Evolutionary conservation across 495 filamentous ascomycete species (phyloP).

Genomic region (Aspergillus cristatus): DNA sequence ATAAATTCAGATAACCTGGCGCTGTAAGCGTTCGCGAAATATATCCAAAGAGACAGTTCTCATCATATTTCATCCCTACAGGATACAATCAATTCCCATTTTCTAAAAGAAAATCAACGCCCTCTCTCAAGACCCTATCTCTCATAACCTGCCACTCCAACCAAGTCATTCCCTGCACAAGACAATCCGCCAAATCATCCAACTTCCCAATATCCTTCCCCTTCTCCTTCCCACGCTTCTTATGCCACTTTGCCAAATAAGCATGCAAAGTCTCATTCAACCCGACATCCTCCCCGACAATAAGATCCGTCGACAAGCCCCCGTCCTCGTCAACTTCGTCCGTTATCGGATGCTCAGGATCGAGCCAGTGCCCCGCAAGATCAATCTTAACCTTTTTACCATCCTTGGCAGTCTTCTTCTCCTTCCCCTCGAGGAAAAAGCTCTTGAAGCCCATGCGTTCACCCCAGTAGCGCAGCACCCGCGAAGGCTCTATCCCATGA

Average conservation of each 20-base stretch:
- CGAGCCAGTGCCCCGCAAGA: constrained; percentile 49
- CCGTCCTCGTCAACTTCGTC: not conserved
- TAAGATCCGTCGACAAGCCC: constrained; percentile 3
- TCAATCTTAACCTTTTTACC: constrained; percentile 58
- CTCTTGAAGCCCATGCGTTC: constrained; percentile 8
- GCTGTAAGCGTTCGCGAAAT: too few relatives aligned
- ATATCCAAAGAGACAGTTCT: too few relatives aligned
- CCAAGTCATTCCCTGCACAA: constrained; percentile 83
- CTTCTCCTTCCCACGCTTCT: constrained; percentile 11
- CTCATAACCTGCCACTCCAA: constrained; percentile 72
- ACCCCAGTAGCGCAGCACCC: constrained; percentile 33
- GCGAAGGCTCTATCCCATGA: constrained; percentile 29
- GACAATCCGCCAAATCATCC: constrained; percentile 86
- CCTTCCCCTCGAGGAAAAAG: constrained; percentile 8
- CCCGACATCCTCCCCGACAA: constrained; percentile 24
- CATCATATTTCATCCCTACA: not conserved
- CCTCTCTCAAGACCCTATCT: constrained; percentile 32
- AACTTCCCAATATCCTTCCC: constrained; percentile 48
- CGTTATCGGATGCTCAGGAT: too few relatives aligned
- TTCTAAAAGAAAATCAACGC: constrained; percentile 8
- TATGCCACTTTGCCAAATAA: constrained; percentile 41
- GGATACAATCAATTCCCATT: not conserved
- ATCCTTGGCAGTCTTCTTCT: constrained; percentile 19
- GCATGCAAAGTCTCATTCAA: constrained; percentile 28
- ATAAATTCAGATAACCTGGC: too few relatives aligned